These are phyloP conservation scores for Cymbopogon citratus DNA, from an alignment of 176 grass and related monocot species.

Conservation along the genomic window DNA sequence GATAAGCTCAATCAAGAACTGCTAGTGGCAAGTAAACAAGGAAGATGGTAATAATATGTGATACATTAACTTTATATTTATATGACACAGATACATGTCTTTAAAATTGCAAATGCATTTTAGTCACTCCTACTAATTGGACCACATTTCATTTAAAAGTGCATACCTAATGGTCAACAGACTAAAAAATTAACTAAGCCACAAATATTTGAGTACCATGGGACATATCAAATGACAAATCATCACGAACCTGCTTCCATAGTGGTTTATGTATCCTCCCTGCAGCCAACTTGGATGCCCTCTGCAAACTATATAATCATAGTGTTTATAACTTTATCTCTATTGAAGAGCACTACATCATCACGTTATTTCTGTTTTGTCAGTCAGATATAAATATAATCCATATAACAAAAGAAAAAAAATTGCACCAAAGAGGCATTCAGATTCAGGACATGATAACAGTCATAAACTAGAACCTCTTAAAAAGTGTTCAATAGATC, in stretches of 20 bases:
- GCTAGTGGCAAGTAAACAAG: neutral
- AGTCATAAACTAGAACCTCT: neutral
- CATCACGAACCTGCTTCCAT: slow-evolving; percentile 81
- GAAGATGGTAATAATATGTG: neutral
- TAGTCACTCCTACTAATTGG: neutral
- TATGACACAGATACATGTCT: neutral
- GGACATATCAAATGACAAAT: slow-evolving; percentile 11
- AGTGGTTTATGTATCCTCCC: slow-evolving; percentile 74
- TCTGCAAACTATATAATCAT: slow-evolving; percentile 73
- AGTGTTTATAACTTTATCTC: neutral
- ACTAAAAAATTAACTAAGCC: slow-evolving; percentile 11
- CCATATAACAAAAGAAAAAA: neutral
- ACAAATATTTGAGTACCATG: neutral
- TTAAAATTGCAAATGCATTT: neutral
- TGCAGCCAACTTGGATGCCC: slow-evolving; percentile 67
- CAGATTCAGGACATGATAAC: neutral
- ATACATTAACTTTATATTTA: neutral
- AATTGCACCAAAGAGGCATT: neutral
- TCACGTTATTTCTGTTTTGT: neutral
- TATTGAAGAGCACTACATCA: neutral
- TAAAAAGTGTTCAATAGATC: neutral
- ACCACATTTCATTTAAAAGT: neutral
- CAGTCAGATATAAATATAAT: neutral
- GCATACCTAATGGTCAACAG: neutral
- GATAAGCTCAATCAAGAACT: neutral